Base-by-base conservation (phyloP, 805 yeast species). In the Wickerhamomyces subpelliculosus region DNA sequence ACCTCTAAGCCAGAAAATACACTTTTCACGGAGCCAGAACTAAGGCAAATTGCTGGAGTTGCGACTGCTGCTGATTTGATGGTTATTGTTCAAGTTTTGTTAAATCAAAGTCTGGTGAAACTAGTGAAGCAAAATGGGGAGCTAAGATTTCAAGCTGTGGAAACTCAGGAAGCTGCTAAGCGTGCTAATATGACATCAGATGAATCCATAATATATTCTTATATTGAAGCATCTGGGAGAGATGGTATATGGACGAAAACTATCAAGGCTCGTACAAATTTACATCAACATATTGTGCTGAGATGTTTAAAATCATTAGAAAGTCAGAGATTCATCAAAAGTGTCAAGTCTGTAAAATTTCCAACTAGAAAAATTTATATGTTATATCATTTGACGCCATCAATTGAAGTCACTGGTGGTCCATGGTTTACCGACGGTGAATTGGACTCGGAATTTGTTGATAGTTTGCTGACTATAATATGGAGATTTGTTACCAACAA, bases 351-450 rank as follows among this genome's bases (percentile, higher is more conserved):
- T 19, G 97, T 93, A 24, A 90, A 85, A 54, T 80, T 75, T 59
- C 97, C 97, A 12, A 90, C 97, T 1, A 73, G 98, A 47, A 93
- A 93, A 55, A 90, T 93, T 25, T 94, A 90, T 61, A 93, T 93
- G 97, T 70, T 93, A 38, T 90, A 89, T 57, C 80, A 86, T 54
- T 66, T 93, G 47, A 96, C 88, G 57, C 98, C 98, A 5, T 83
- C 95, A 4, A 80, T 86, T 24, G 97, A 90, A 48, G 93, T 93
- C 27, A 93, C 97, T 0, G 98, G 98, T 46, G 98, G 98, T 5
- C 97, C 97, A 4, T 93, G 98, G 98, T 93, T 89, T 57, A 88
- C 97, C 0, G 98, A 93, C 57, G 79, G 89, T 26, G 97, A 93
- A 60, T 69, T 93, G 40, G 98, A 93, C 57, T 79, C 87, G 3